phyloP scores from a whole-genome alignment of 768 basidiomycete species.

The Suillus spraguei region DNA sequence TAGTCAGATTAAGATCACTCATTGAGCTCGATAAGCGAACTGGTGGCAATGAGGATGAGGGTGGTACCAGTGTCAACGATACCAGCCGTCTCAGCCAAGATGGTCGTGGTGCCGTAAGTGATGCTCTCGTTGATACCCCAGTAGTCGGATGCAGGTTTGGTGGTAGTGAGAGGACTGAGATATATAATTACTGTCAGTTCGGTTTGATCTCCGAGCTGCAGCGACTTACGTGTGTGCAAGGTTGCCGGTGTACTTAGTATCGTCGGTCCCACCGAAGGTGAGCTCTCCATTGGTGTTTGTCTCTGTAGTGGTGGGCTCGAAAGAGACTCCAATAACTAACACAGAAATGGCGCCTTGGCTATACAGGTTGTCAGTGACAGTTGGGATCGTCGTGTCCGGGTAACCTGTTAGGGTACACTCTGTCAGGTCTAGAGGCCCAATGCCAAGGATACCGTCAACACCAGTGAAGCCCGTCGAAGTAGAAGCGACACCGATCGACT shows the following conservation, averaged over 20 bases:
- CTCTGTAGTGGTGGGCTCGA: slow-evolving; percentile 42
- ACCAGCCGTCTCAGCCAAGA: neutral
- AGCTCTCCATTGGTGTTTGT: neutral
- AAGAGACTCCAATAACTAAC: slow-evolving; percentile 51
- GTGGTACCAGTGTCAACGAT: neutral
- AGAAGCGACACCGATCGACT: neutral
- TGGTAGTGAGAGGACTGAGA: neutral
- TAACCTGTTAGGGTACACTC: neutral
- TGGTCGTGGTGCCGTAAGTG: neutral
- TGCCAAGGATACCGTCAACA: neutral
- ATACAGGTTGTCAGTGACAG: slow-evolving; percentile 60
- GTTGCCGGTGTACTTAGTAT: too few relatives aligned
- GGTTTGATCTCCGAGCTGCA: neutral
- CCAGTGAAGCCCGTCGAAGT: neutral
- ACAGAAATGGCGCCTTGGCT: slow-evolving; percentile 40
- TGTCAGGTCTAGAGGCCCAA: neutral
- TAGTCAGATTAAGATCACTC: neutral
- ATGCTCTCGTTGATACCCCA: neutral
- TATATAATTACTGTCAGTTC: neutral
- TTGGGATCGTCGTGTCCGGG: slow-evolving; percentile 17
- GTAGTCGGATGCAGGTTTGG: neutral
- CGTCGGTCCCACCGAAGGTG: neutral
- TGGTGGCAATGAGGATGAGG: neutral
- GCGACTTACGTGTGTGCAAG: neutral
- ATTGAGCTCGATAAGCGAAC: neutral